Evolutionary conservation across 2,329 filamentous ascomycete genomes (phyloP), one percentile per base, ranked within the genome.

Genomic region (Apiospora rasikravindrae): DNA sequence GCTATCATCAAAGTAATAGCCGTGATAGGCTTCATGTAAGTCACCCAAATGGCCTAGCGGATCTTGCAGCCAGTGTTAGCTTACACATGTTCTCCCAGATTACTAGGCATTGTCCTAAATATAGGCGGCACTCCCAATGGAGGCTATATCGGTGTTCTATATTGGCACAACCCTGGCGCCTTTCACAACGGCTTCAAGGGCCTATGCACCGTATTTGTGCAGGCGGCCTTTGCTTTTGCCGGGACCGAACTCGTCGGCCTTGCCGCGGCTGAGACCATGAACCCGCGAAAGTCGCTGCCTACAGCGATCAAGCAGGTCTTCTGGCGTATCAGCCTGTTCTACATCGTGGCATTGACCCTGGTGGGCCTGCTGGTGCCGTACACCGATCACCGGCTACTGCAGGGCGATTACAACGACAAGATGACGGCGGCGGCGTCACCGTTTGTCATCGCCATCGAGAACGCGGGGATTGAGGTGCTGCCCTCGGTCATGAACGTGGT

Each of bases 401-500:
- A 78, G 49, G 44, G 16, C 22, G 40, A 44, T 10, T 79, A 79
- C 67, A 73, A 75, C 67, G 76, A 70, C 4, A 75, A 75, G 2
- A 76, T 75, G 8, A 73, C 78, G 1, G 79, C 80, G 29, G 79
- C 81, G 10, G 81, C 79, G 7, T 97, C 94, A 2, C 95, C 95
- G 1, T 98, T 98, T 80, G 95, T 98, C 76, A 96, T 98, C 77
- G 93, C 94, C 74, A 96, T 97, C 77, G 86, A 72, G 75, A 92
- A 94, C 75, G 94, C 94, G 1, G 92, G 93, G 8, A 96, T 98
- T 77, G 83, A 88, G 53, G 91, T 92, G 2, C 88, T 97, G 4
- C 93, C 94, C 2, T 94, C 92, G 0, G 88, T 97, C 70, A 96
- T 98, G 92, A 98, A 98, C 82, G 91, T 90, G n/a, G 94, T 98